These are phyloP conservation scores for Sphenostylis stenocarpa DNA, from an alignment of 306 rosid genomes.

Conservation along the genomic window DNA sequence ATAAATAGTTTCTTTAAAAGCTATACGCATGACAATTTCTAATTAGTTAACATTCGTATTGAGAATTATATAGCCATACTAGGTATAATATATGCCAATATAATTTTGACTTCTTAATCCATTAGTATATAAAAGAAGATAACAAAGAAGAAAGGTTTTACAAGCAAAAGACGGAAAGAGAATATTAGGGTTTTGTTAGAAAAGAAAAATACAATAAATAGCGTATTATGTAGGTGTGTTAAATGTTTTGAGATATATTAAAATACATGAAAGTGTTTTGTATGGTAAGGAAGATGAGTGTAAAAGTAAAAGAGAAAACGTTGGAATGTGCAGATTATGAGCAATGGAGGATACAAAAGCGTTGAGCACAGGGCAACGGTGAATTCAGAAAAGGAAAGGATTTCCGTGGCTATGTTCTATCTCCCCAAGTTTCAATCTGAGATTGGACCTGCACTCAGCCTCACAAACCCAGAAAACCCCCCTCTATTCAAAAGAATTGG, in stretches of 20 bases:
- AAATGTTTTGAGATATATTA: neutral
- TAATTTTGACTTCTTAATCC: neutral
- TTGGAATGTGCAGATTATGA: constrained; percentile 48
- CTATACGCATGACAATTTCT: too few species aligned
- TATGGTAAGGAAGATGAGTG: neutral
- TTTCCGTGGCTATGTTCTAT: constrained; percentile 58
- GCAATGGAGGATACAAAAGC: constrained; percentile 65
- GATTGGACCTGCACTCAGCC: constrained; percentile 43
- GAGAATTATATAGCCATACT: neutral
- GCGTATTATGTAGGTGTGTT: too few species aligned
- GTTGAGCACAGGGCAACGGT: constrained; percentile 64
- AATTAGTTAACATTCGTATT: neutral
- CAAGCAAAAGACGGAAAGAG: neutral
- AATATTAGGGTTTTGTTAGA: neutral
- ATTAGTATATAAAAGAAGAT: neutral
- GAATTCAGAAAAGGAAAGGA: constrained; percentile 60
- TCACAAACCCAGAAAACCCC: constrained; percentile 44
- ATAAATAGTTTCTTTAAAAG: too few species aligned
- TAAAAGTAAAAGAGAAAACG: neutral
- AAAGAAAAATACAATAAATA: neutral
- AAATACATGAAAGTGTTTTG: neutral
- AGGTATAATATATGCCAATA: neutral
- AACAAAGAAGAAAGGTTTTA: neutral
- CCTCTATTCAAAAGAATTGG: constrained; percentile 37
- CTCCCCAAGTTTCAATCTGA: constrained; percentile 49